Evolutionary conservation across 2,329 filamentous ascomycete genomes (phyloP), one percentile per base, ranked within the genome.

Genomic region (Beauveria varroae): DNA sequence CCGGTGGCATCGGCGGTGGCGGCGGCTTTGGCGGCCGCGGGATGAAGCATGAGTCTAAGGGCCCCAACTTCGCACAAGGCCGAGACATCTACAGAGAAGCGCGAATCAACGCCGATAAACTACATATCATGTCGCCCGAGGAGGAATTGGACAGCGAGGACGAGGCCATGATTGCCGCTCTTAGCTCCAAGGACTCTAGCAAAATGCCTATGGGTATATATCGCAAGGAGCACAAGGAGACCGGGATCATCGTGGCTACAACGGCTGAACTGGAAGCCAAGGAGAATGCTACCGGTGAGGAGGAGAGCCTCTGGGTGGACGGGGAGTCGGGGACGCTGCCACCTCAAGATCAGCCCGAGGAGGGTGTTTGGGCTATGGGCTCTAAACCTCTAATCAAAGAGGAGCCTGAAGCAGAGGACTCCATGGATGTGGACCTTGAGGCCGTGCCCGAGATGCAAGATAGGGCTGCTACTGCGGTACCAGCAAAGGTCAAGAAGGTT

Each of bases 201-300:
- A 68, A 77, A 22, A 74, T 84, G 65, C 83, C 83, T 18, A 81
- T 85, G 74, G 82, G 82, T 54, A 83, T 86, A 65, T 76, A 78
- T 65, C 77, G 83, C 63, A 75, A 76, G 63, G 79, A 83, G 65
- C 80, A 83, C 66, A 79, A 82, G 68, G 79, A 84, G 18, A 74
- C 78, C 26, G 79, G 78, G n/a, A 71, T 82, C 34, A 75, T 80
- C 57, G 79, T 85, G 53, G 79, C 81, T 12, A 84, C 81, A 0
- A 79, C 80, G n/a, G 81, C 81, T 43, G 82, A 86, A 65, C 74
- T 85, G 14, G 80, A 84, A 64, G 81, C 81, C 0, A 78, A 80
- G 57, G 80, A 84, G 62, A 77, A 78, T 2, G 76, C 72, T 1
- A 67, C 74, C 0, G 76, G 73, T 49, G 75, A 78, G 47, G 77